phyloP scores from a whole-genome alignment of 805 yeast genomes.

The Debaryomyces castellii region DNA sequence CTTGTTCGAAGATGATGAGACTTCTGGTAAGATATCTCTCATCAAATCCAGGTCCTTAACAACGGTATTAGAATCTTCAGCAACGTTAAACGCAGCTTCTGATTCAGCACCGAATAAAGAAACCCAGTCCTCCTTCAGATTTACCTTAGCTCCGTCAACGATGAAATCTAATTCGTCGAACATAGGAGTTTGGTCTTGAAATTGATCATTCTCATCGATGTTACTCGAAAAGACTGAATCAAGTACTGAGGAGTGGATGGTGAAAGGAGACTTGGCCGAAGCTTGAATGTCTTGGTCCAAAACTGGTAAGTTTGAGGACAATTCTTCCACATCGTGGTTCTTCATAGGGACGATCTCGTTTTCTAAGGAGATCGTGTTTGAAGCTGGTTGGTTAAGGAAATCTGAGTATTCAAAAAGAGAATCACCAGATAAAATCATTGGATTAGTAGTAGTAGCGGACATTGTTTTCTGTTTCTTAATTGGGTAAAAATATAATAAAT shows the following conservation, averaged over 20 bases:
- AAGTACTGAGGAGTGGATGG: constrained; percentile 51
- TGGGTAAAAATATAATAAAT: not conserved
- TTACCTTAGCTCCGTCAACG: constrained; percentile 38
- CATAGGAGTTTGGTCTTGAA: constrained; percentile 53
- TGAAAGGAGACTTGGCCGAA: constrained; percentile 42
- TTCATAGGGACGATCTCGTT: constrained; percentile 10
- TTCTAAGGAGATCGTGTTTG: constrained; percentile 3
- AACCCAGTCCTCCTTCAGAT: constrained; percentile 55
- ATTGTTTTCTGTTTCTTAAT: constrained; percentile 12
- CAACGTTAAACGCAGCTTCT: constrained; percentile 8
- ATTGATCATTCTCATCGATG: constrained; percentile 31
- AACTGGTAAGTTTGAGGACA: constrained; percentile 26
- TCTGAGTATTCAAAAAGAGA: constrained; percentile 24
- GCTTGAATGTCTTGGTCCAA: not conserved
- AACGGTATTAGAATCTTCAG: constrained; percentile 5
- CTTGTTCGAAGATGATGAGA: constrained; percentile 17
- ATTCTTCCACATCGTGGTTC: constrained; percentile 20
- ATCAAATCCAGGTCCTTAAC: constrained; percentile 4
- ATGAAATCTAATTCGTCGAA: constrained; percentile 54
- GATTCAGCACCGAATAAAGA: constrained; percentile 49
- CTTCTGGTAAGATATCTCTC: constrained; percentile 6
- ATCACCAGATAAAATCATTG: constrained; percentile 22
- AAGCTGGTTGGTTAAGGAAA: constrained; percentile 12
- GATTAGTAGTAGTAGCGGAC: constrained; percentile 23
- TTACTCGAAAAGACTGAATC: constrained; percentile 49